Conservation (phyloP, 768 basidiomycete species). For the Kwoniella dendrophila region DNA sequence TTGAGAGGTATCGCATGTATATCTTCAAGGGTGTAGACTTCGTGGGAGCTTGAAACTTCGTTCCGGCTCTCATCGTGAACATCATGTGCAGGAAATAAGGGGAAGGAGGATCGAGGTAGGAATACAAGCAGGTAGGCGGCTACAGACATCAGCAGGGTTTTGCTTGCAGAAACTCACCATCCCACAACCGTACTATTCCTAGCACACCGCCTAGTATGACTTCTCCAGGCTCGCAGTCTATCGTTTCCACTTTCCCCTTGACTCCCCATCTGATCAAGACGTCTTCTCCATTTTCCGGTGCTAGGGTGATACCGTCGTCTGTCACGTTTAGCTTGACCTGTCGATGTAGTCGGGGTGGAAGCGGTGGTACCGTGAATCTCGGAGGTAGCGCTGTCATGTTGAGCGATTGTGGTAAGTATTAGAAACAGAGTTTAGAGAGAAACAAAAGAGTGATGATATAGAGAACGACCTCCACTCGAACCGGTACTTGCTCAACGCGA, state of each 20-base stretch:
- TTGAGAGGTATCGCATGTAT: constrained; percentile 46
- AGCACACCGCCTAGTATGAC: constrained; percentile 50
- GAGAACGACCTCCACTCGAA: constrained; percentile 8
- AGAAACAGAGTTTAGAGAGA: constrained; percentile 1
- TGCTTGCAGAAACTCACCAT: constrained; percentile 29
- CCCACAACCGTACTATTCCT: constrained; percentile 50
- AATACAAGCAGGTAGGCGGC: constrained; percentile 51
- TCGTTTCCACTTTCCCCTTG: constrained; percentile 35
- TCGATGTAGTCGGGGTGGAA: constrained; percentile 50
- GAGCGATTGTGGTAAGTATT: not conserved
- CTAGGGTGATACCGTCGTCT: constrained; percentile 42
- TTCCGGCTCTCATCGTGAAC: constrained; percentile 16
- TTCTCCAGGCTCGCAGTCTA: constrained; percentile 14
- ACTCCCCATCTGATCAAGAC: constrained; percentile 45
- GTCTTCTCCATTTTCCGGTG: constrained; percentile 22
- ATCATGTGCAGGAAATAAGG: constrained; percentile 35
- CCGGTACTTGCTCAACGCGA: not conserved
- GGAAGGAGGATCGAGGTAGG: constrained; percentile 25
- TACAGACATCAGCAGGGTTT: constrained; percentile 4
- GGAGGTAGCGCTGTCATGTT: constrained; percentile 34
- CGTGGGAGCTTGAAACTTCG: constrained; percentile 29
- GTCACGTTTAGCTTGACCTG: constrained; percentile 28
- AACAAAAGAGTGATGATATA: not conserved
- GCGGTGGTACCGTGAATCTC: constrained; percentile 46
- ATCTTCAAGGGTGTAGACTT: constrained; percentile 38